Evolutionary conservation across 345 rosid genomes (phyloP).

Genomic region (Heritiera littoralis): DNA sequence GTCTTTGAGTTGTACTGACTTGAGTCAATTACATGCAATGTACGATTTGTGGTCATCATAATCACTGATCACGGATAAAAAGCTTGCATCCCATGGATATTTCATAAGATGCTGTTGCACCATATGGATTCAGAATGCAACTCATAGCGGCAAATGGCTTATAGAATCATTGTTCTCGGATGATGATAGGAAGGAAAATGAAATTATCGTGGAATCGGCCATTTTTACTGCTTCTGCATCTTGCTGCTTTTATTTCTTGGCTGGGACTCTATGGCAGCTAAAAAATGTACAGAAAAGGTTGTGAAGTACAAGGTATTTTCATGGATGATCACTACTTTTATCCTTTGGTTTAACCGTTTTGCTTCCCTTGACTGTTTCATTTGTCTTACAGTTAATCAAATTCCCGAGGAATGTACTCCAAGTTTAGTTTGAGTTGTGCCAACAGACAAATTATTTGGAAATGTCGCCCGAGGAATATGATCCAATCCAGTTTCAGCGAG

Average conservation of each 20-base stretch:
- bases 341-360: background rate
- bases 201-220: background rate
- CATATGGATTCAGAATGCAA: background rate
- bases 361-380: background rate
- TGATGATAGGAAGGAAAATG: background rate
- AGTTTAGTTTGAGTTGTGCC: background rate
- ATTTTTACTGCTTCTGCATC: background rate
- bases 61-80: background rate
- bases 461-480: background rate
- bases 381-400: background rate
- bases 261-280: background rate
- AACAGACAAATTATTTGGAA: background rate
- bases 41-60: constrained; percentile 64
- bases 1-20: constrained; percentile 60
- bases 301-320: background rate
- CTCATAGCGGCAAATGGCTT: background rate
- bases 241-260: background rate
- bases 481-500: background rate
- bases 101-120: background rate
- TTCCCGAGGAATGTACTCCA: background rate
- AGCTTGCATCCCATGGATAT: background rate
- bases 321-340: background rate
- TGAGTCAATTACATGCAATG: constrained; percentile 57
- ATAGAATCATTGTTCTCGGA: background rate
- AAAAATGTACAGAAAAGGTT: background rate